Base-by-base conservation (phyloP, 2,329 filamentous ascomycete genomes). In the Curvularia verruculosa region DNA sequence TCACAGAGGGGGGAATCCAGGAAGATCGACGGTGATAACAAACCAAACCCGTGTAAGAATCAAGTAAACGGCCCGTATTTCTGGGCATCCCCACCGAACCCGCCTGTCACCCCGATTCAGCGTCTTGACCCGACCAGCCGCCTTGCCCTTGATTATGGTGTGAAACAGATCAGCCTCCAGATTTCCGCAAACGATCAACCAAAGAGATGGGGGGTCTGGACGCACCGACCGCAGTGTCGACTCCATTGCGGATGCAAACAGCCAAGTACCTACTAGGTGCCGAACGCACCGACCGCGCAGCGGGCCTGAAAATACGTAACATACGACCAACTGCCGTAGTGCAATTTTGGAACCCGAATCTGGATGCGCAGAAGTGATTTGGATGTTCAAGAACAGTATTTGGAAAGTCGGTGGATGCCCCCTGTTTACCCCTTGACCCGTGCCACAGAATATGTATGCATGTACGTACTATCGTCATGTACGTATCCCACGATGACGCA, bases 141-240 rank as follows among this genome's bases (percentile, higher is more conserved):
- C 10, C 40, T 23, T 36, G 24, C 31, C 21, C 46, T 39, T 18
- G 31, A 21, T 31, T 24, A 24, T 21, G 13, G 10, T 26, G 9
- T 49, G 46, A 49, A 49, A 49, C 46, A 49, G 46, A 49, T 49
- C 31, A 24, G 21, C 34, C 46, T 15, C n/a, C 21, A 13, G 31
- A 26, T 37, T 39, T 26, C 46, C 43, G 5, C 21, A 49, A 49
- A 49, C 15, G 43, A 19, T 15, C 9, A 18, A 24, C 9, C 29
- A 10, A 24, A 18, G 29, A 21, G 29, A 34, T 8, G 23, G 13
- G 46, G 5, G 7, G 46, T 31, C 31, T 36, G 12, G 24, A 34
- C 18, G 31, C 29, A 19, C 21, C 31, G 19, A 31, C 46, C 23
- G 7, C 8, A 1, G 12, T 19, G 23, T 15, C 21, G 26, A 23